Conservation (phyloP, 306 rosid species). For the Canavalia gladiata region DNA sequence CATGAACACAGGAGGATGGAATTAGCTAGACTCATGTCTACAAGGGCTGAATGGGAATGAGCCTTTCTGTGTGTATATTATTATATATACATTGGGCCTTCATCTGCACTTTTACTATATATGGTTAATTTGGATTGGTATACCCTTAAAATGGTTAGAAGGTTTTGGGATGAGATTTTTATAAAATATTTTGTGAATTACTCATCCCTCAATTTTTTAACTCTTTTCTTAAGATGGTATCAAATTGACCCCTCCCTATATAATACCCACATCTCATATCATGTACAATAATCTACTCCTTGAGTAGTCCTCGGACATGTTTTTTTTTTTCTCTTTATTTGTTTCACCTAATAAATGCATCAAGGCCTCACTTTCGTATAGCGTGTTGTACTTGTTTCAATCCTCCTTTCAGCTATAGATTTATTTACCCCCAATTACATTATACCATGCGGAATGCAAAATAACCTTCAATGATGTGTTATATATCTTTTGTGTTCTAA, state of each 20-base stretch:
- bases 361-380: conserved; percentile 8
- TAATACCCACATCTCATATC: neutral
- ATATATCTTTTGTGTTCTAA: neutral
- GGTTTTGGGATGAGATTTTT: conserved; percentile 42
- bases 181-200: neutral
- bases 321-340: neutral
- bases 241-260: neutral
- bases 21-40: conserved; percentile 43
- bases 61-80: neutral
- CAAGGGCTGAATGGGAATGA: neutral
- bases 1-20: conserved; percentile 65
- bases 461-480: neutral
- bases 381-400: conserved; percentile 13
- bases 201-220: conserved; percentile 29
- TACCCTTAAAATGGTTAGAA: conserved; percentile 24
- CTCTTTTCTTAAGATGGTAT: conserved; percentile 20
- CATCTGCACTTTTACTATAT: neutral
- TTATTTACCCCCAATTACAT: neutral
- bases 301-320: neutral
- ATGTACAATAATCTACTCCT: conserved; percentile 9
- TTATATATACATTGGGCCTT: neutral
- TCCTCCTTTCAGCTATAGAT: neutral
- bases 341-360: conserved; percentile 16
- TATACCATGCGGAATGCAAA: neutral
- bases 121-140: conserved; percentile 1